Evolutionary conservation across 306 rosid genomes (phyloP), one percentile per base, ranked within the genome.

Genomic region (Cicer yamashitae): DNA sequence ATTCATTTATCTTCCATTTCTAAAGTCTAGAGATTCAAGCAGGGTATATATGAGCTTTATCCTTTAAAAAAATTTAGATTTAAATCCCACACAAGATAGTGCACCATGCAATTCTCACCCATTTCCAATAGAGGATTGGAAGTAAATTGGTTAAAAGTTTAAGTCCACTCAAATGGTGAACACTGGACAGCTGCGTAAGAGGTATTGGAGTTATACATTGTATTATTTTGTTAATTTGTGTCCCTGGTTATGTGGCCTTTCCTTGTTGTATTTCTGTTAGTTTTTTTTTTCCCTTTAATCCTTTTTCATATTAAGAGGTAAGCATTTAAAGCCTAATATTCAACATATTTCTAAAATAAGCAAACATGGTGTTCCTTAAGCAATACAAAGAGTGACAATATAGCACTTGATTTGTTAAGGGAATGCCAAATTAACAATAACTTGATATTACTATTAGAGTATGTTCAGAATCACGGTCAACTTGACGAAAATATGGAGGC

Each of bases 41-140:
- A 53, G 22, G 22, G 15, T 14, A 14, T 14, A 14, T 0, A 56
- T 22, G 66, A 47, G 51, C 43, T 64, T 47, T 46, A 57, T 20
- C 41, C 37, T 39, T 62, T 48, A 18, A 0, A 66, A 73, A 34
- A 25, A 65, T 48, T 34, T 63, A 34, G 48, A 41, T 48, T 10
- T 22, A 48, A 69, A n/a, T 79, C 68, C 43, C 70, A 65, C 57
- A 41, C 44, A 71, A 17, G 70, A 51, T 47, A 30, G 50, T 34
- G n/a, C 41, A n/a, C 51, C 61, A 53, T 46, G 25, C 7, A 30
- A n/a, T 53, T 44, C 52, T 67, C 13, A 7, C 69, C 39, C 80
- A 13, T 65, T 51, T 65, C 52, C 38, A 50, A 52, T 37, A 20
- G 56, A 65, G 43, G 10, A n/a, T 20, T 46, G 17, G 10, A 73